Evolutionary conservation across 768 basidiomycete species (phyloP).

Genomic region (Suillus ampliporus): DNA sequence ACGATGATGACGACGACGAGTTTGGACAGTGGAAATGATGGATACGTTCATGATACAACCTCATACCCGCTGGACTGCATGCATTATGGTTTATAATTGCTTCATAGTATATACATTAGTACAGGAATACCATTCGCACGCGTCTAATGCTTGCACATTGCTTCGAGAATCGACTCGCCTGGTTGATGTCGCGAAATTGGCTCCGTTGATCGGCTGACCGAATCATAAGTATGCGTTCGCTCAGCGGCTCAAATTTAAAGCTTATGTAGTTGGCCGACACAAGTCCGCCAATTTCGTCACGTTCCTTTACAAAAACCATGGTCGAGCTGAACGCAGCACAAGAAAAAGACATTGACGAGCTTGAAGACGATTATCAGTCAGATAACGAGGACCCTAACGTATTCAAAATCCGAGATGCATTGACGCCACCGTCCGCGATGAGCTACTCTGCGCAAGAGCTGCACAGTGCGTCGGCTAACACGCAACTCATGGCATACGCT

Average conservation of each 20-base stretch:
- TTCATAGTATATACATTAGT: slow-evolving; percentile 1
- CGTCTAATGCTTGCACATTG: background rate
- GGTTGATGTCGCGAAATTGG: background rate
- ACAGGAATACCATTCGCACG: background rate
- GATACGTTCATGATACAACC: slow-evolving; percentile 14
- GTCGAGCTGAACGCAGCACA: slow-evolving; percentile 21
- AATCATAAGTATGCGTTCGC: background rate
- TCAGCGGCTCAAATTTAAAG: no score
- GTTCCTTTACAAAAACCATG: slow-evolving; percentile 20
- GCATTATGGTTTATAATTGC: slow-evolving; percentile 1
- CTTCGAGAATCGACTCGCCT: no score
- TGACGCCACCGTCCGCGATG: slow-evolving; percentile 46
- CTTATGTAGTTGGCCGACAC: background rate
- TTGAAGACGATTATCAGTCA: slow-evolving; percentile 48
- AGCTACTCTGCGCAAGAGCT: slow-evolving; percentile 51
- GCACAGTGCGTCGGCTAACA: slow-evolving; percentile 44
- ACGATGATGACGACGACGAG: slow-evolving; percentile 31
- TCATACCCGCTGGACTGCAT: background rate
- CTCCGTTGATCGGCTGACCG: background rate
- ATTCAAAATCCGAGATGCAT: slow-evolving; percentile 50
- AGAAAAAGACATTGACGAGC: slow-evolving; percentile 53
- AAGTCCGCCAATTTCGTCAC: background rate
- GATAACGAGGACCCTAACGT: slow-evolving; percentile 46
- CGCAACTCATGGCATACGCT: background rate
- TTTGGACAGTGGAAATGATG: slow-evolving; percentile 40